Evolutionary conservation across 371 early-diverging fungal species (phyloP).

Genomic region (Rhizomucor miehei): DNA sequence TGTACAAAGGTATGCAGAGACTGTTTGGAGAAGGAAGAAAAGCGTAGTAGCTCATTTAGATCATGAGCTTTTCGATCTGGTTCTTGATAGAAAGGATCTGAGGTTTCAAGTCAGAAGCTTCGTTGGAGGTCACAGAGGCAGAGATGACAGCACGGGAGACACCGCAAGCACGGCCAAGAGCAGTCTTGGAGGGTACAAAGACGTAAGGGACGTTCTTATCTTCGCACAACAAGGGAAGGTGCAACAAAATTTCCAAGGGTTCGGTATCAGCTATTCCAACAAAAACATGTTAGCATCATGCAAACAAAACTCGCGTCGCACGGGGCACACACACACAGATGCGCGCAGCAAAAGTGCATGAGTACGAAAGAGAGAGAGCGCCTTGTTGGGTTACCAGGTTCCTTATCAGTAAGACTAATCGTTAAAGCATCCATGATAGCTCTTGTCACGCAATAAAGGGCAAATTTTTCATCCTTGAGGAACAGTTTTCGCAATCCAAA

Average conservation of each 20-base stretch:
- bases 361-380: neutral
- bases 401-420: constrained; percentile 29
- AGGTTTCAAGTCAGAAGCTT: constrained; percentile 90
- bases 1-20: too few relatives aligned
- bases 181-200: constrained; percentile 95
- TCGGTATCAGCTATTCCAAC: constrained; percentile 82
- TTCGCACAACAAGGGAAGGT: constrained; percentile 98
- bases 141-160: constrained; percentile 95
- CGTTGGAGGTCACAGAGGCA: constrained; percentile 93
- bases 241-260: constrained; percentile 96
- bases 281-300: constrained; percentile 2
- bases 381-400: neutral
- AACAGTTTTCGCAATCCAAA: too few relatives aligned
- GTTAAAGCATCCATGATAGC: constrained; percentile 11
- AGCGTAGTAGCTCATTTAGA: constrained; percentile 46
- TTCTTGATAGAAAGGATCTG: constrained; percentile 90
- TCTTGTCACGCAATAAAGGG: constrained; percentile 13
- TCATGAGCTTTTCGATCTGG: constrained; percentile 91
- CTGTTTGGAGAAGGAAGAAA: neutral
- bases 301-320: neutral
- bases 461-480: constrained; percentile 10
- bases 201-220: constrained; percentile 97
- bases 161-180: constrained; percentile 98
- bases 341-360: too few relatives aligned
- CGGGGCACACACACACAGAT: too few relatives aligned